Evolutionary conservation across 148 eudicot genomes (phyloP).

Genomic region (Chenopodium suecicum): DNA sequence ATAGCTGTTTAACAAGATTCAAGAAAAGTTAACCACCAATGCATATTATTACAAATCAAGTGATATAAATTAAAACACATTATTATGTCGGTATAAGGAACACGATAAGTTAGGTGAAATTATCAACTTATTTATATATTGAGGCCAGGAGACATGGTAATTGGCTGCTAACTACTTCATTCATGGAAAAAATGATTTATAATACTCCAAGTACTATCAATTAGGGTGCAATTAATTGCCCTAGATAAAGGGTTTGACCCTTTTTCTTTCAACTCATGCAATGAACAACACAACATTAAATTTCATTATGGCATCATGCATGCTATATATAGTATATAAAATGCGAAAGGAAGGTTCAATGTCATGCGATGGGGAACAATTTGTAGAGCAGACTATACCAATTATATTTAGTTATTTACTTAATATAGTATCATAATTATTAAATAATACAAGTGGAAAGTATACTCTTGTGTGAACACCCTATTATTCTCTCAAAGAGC

Average conservation of each 20-base stretch:
- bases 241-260: conserved; percentile 5
- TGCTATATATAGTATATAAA: background rate
- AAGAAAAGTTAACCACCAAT: too few species aligned
- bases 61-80: too few species aligned
- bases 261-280: background rate
- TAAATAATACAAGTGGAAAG: too few species aligned
- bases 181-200: background rate
- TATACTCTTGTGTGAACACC: background rate
- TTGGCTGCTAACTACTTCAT: background rate
- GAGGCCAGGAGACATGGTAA: background rate
- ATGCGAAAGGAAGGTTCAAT: conserved; percentile 8
- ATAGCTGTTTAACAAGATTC: too few species aligned
- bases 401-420: background rate
- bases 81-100: too few species aligned
- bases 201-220: background rate
- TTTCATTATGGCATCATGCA: background rate
- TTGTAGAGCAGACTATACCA: background rate
- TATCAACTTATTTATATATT: too few species aligned
- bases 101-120: too few species aligned
- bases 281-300: background rate
- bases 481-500: background rate
- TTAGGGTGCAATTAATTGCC: background rate
- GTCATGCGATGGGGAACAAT: conserved; percentile 20
- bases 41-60: too few species aligned
- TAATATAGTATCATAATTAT: background rate